phyloP scores from a whole-genome alignment of 106 monocot genomes.

The Dendrobium catenatum region DNA sequence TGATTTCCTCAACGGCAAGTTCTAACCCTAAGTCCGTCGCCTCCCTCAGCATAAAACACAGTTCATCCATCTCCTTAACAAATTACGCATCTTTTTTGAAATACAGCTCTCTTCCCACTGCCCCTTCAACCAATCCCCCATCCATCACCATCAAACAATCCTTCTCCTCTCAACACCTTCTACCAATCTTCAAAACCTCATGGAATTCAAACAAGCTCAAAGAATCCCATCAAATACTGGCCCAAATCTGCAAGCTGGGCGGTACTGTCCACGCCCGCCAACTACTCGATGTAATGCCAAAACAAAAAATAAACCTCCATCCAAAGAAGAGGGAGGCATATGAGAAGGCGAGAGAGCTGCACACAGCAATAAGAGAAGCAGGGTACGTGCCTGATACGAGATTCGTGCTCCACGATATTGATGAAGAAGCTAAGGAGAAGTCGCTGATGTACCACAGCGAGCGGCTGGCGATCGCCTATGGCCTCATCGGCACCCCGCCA shows the following conservation, averaged over 20 bases:
- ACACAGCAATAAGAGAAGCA: constrained; percentile 44
- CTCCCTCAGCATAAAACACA: not conserved
- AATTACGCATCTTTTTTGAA: not conserved
- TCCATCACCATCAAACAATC: not conserved
- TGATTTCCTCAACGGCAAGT: not conserved
- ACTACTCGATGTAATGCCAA: constrained; percentile 40
- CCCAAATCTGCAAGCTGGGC: constrained; percentile 45
- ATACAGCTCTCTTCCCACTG: not conserved
- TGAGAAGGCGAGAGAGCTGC: constrained; percentile 62
- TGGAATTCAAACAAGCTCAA: not conserved
- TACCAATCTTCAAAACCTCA: not conserved
- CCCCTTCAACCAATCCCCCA: not conserved
- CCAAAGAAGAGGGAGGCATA: constrained; percentile 48
- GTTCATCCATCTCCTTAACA: not conserved
- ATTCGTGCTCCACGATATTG: constrained; percentile 46
- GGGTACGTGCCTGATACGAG: constrained; percentile 70
- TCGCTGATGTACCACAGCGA: constrained; percentile 67
- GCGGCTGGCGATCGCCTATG: constrained; percentile 56
- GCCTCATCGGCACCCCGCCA: constrained; percentile 53
- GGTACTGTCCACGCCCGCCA: constrained; percentile 35
- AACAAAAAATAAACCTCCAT: not conserved
- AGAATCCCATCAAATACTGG: not conserved
- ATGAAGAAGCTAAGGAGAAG: constrained; percentile 34
- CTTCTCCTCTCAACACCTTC: not conserved
- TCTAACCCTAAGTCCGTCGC: not conserved